Conservation (phyloP, 495 filamentous ascomycete genomes). For the Annulohypoxylon stygium region DNA sequence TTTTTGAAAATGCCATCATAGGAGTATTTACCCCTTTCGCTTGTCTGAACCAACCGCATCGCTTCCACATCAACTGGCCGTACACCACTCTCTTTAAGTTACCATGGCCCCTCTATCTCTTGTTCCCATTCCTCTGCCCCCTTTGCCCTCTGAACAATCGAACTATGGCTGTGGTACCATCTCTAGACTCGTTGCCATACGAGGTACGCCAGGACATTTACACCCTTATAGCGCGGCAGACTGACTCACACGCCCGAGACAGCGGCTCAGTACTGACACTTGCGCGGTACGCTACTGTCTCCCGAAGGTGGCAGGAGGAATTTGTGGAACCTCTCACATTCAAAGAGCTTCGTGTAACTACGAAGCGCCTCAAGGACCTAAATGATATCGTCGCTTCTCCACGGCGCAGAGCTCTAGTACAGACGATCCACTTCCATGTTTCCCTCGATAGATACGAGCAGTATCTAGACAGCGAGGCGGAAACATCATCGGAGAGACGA, state of each 20-base stretch:
- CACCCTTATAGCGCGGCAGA: constrained; percentile 36
- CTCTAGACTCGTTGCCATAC: constrained; percentile 44
- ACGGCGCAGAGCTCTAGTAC: constrained; percentile 37
- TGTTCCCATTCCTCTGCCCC: not conserved
- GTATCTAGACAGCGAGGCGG: constrained; percentile 27
- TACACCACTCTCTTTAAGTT: not conserved
- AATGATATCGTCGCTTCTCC: constrained; percentile 31
- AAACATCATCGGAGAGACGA: constrained; percentile 34
- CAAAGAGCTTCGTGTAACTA: constrained; percentile 33
- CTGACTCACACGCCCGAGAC: constrained; percentile 23
- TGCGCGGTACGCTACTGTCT: constrained; percentile 37
- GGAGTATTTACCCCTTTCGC: constrained; percentile 4
- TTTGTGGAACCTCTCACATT: constrained; percentile 40
- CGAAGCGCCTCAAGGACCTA: constrained; percentile 36
- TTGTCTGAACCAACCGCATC: constrained; percentile 19
- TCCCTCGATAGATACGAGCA: constrained; percentile 37
- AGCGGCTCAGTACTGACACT: constrained; percentile 12
- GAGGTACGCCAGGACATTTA: constrained; percentile 45
- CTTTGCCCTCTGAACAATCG: not conserved
- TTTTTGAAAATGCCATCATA: constrained; percentile 32
- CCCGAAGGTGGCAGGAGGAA: constrained; percentile 41
- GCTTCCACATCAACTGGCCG: not conserved
- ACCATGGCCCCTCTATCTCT: not conserved
- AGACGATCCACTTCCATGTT: constrained; percentile 41
- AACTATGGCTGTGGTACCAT: constrained; percentile 31